phyloP scores from a whole-genome alignment of 495 filamentous ascomycete genomes.

The Articulospora tetracladia region DNA sequence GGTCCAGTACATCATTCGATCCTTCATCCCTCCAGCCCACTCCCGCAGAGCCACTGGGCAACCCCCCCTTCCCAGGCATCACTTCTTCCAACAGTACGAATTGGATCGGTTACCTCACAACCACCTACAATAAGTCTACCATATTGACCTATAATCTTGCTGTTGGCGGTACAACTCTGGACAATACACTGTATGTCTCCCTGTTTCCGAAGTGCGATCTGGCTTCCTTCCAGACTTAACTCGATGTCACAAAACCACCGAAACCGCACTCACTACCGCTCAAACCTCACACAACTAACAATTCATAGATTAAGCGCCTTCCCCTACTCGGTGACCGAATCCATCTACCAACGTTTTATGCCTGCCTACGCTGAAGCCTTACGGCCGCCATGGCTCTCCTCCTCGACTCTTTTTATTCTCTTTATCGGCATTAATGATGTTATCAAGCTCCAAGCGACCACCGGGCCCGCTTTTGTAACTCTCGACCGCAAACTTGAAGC shows the following conservation, averaged over 20 bases:
- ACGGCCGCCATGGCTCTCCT: background rate
- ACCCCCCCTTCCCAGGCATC: slow-evolving; percentile 59
- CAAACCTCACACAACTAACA: no score
- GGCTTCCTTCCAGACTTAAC: slow-evolving; percentile 34
- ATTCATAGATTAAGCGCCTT: background rate
- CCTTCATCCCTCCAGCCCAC: slow-evolving; percentile 54
- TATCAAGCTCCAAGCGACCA: background rate
- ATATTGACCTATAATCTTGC: slow-evolving; percentile 65
- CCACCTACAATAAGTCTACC: slow-evolving; percentile 35
- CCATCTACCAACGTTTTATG: background rate
- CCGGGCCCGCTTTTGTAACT: background rate
- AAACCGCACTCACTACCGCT: no score
- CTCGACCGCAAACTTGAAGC: background rate
- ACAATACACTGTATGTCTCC: slow-evolving; percentile 38
- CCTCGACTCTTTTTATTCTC: background rate
- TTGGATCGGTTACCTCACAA: slow-evolving; percentile 66
- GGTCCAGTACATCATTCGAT: slow-evolving; percentile 64
- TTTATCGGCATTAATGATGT: background rate
- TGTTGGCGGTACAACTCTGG: slow-evolving; percentile 63
- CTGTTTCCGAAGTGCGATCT: slow-evolving; percentile 32
- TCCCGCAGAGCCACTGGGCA: slow-evolving; percentile 66
- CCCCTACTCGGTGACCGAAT: background rate
- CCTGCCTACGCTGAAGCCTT: background rate
- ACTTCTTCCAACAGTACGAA: slow-evolving; percentile 55
- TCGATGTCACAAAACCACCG: background rate